Evolutionary conservation across 495 filamentous ascomycete species (phyloP).

Genomic region (Aspergillus cavernicola): DNA sequence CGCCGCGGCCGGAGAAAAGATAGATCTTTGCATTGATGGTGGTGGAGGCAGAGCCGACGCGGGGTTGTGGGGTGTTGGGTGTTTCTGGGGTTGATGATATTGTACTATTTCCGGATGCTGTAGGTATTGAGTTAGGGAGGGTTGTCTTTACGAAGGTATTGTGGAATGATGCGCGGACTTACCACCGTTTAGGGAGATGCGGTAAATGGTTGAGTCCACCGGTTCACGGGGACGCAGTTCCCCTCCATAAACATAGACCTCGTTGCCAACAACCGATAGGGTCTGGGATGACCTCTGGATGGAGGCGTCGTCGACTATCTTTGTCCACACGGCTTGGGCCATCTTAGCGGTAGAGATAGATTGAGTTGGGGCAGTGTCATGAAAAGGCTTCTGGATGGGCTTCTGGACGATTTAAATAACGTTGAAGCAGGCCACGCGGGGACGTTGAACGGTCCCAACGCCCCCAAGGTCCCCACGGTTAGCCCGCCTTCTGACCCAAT

Average conservation of each 20-base stretch:
- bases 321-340: conserved; percentile 2
- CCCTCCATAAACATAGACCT: conserved; percentile 51
- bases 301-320: not conserved
- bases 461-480: too few species aligned
- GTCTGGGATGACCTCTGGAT: conserved; percentile 68
- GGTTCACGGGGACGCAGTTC: conserved; percentile 44
- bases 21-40: conserved; percentile 45
- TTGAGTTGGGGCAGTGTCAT: too few species aligned
- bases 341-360: too few species aligned
- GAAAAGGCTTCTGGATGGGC: too few species aligned
- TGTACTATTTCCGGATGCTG: not conserved
- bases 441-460: too few species aligned
- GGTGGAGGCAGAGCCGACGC: conserved; percentile 48
- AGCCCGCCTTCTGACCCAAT: too few species aligned
- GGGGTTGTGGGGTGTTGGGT: conserved; percentile 31
- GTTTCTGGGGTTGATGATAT: not conserved
- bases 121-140: too few species aligned
- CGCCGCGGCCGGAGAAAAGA: conserved; percentile 55
- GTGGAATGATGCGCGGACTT: too few species aligned
- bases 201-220: conserved; percentile 66
- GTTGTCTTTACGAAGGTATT: too few species aligned
- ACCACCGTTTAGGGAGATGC: conserved; percentile 48
- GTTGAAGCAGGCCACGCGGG: too few species aligned
- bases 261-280: conserved; percentile 60
- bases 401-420: too few species aligned